phyloP scores from a whole-genome alignment of 805 yeast species.

The Cyberlindnera japonica region DNA sequence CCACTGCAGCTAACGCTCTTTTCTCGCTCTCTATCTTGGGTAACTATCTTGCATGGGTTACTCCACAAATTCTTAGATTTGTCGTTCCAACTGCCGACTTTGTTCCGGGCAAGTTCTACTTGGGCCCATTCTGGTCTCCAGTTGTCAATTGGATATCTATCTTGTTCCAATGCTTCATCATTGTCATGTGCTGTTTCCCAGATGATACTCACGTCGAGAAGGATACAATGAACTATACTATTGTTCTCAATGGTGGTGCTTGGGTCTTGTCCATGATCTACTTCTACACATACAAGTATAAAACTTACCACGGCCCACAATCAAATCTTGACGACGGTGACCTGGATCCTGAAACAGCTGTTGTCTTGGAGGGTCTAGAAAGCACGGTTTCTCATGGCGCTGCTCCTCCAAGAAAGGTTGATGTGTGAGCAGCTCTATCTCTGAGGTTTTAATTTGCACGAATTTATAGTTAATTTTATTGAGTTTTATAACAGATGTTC shows the following conservation, averaged over 20 bases:
- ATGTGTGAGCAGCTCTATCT: too few species aligned
- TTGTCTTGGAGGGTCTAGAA: neutral
- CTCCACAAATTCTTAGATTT: conserved; percentile 55
- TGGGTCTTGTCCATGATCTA: conserved; percentile 53
- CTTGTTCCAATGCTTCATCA: conserved; percentile 46
- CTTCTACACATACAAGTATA: conserved; percentile 49
- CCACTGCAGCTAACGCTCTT: conserved; percentile 63
- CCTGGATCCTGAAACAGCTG: neutral
- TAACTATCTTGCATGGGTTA: conserved; percentile 59
- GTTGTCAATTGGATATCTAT: conserved; percentile 43
- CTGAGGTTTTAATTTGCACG: too few species aligned
- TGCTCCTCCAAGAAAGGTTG: conserved; percentile 2
- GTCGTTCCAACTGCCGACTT: conserved; percentile 32
- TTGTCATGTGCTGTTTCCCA: conserved; percentile 61
- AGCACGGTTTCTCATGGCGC: neutral
- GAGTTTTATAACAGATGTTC: too few species aligned
- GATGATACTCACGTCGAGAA: conserved; percentile 34
- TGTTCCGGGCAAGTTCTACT: conserved; percentile 59
- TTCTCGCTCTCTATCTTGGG: conserved; percentile 63
- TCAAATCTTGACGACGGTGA: conserved; percentile 1
- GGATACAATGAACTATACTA: conserved; percentile 62
- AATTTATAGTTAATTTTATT: too few species aligned
- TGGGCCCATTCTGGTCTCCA: conserved; percentile 45
- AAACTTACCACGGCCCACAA: conserved; percentile 54
- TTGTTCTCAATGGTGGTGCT: conserved; percentile 57